These are phyloP conservation scores for Xylaria nigripes DNA, from an alignment of 495 filamentous ascomycete species.

Conservation along the genomic window DNA sequence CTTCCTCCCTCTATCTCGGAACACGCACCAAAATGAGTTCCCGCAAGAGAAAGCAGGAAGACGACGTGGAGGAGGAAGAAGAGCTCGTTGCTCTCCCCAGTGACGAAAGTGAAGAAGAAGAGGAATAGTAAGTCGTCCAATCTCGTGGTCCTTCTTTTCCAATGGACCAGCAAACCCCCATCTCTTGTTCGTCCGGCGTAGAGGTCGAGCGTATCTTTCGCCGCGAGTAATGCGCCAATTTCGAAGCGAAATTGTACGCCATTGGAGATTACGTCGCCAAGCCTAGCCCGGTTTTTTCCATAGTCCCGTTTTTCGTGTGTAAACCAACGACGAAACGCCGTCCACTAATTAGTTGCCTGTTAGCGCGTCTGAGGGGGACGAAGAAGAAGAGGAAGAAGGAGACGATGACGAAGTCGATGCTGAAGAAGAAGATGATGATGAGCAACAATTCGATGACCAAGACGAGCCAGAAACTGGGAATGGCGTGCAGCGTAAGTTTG, in stretches of 20 bases:
- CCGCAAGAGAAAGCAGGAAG: conserved; percentile 42
- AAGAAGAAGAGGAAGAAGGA: conserved; percentile 31
- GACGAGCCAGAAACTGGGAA: conserved; percentile 23
- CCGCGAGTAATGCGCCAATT: conserved; percentile 9
- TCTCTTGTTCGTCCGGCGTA: neutral
- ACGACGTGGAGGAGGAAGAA: conserved; percentile 43
- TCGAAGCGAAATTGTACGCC: neutral
- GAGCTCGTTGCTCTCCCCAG: conserved; percentile 46
- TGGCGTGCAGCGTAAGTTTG: conserved; percentile 25
- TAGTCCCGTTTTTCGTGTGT: neutral
- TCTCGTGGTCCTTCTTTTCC: neutral
- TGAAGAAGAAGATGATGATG: conserved; percentile 33
- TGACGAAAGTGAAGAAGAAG: conserved; percentile 41
- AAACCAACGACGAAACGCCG: neutral
- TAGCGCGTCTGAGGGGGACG: conserved; percentile 28
- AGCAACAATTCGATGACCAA: conserved; percentile 26
- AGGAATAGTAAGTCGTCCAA: conserved; percentile 41
- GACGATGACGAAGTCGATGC: conserved; percentile 29
- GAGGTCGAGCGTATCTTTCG: conserved; percentile 3
- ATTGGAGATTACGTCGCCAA: neutral
- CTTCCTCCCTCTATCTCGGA: conserved; percentile 6
- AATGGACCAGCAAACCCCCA: neutral
- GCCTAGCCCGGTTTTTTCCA: neutral
- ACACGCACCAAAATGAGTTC: conserved; percentile 32
- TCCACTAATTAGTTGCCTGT: neutral